phyloP scores from a whole-genome alignment of 805 yeast species.

The Metschnikowia bowlesiae region DNA sequence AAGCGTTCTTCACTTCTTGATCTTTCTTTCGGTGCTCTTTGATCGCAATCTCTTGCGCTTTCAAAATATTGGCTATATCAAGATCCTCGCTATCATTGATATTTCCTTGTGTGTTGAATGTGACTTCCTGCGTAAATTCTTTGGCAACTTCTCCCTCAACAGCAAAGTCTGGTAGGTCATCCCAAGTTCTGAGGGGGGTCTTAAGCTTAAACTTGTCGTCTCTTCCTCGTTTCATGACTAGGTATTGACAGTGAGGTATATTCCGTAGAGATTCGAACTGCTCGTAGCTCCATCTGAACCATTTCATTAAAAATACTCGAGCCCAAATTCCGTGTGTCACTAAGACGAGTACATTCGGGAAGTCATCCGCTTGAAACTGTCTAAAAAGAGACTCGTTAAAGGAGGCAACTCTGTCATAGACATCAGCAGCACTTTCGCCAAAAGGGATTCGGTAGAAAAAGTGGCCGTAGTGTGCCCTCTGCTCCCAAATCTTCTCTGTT shows the following conservation, averaged over 20 bases:
- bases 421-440: slow-evolving; percentile 96
- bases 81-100: slow-evolving; percentile 32
- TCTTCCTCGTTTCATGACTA: slow-evolving; percentile 65
- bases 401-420: slow-evolving; percentile 84
- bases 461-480: slow-evolving; percentile 78
- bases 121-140: slow-evolving; percentile 35
- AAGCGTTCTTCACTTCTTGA: slow-evolving; percentile 37
- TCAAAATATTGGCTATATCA: slow-evolving; percentile 33
- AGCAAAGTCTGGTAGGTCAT: slow-evolving; percentile 45
- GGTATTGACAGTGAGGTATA: slow-evolving; percentile 78
- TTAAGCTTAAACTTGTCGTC: slow-evolving; percentile 51
- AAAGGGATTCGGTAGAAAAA: slow-evolving; percentile 82
- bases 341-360: slow-evolving; percentile 76
- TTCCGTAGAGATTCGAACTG: slow-evolving; percentile 79
- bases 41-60: slow-evolving; percentile 37
- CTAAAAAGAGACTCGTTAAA: slow-evolving; percentile 84
- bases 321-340: slow-evolving; percentile 96
- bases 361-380: slow-evolving; percentile 63
- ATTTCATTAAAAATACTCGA: slow-evolving; percentile 85
- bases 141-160: slow-evolving; percentile 33
- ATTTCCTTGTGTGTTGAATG: slow-evolving; percentile 34
- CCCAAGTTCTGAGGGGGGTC: slow-evolving; percentile 71
- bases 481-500: slow-evolving; percentile 80
- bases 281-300: slow-evolving; percentile 93
- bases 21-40: slow-evolving; percentile 40